These are phyloP conservation scores for Fraxinus floribunda DNA, from an alignment of 305 asterid species.

Conservation along the genomic window DNA sequence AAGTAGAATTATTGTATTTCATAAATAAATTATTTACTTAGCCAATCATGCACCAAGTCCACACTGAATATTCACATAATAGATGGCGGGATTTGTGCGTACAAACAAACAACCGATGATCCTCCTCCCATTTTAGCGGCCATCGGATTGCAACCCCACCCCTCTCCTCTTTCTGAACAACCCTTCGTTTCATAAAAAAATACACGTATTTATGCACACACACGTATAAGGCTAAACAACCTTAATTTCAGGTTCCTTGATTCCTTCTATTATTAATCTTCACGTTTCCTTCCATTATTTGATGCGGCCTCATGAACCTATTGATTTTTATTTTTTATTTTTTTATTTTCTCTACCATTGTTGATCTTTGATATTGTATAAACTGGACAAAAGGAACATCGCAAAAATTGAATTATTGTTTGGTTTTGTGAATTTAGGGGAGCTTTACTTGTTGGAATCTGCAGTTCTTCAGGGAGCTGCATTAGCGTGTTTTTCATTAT, in stretches of 20 bases:
- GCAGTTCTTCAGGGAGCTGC: conserved; percentile 41
- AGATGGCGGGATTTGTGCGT: conserved; percentile 49
- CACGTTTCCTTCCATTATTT: conserved; percentile 25
- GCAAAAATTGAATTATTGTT: background rate
- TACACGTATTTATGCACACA: conserved; percentile 5
- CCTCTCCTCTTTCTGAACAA: conserved; percentile 21
- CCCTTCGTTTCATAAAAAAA: conserved; percentile 22
- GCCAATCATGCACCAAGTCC: background rate
- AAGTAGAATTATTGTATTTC: too few species aligned
- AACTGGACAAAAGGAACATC: conserved; percentile 16
- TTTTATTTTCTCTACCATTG: background rate
- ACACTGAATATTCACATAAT: background rate
- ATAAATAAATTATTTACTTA: background rate
- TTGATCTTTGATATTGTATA: conserved; percentile 34
- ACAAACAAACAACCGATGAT: conserved; percentile 19
- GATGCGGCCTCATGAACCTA: conserved; percentile 39
- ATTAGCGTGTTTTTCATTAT: conserved; percentile 25
- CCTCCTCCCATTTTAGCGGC: conserved; percentile 38
- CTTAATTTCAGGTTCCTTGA: conserved; percentile 32
- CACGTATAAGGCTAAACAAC: conserved; percentile 18
- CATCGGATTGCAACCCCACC: conserved; percentile 29
- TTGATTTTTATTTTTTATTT: conserved; percentile 32
- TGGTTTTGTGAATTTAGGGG: conserved; percentile 4
- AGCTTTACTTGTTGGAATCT: conserved; percentile 41
- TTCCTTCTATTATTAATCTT: conserved; percentile 31